Conservation (phyloP, 2,329 filamentous ascomycete species). For the Penicillium aurantiogriseum region DNA sequence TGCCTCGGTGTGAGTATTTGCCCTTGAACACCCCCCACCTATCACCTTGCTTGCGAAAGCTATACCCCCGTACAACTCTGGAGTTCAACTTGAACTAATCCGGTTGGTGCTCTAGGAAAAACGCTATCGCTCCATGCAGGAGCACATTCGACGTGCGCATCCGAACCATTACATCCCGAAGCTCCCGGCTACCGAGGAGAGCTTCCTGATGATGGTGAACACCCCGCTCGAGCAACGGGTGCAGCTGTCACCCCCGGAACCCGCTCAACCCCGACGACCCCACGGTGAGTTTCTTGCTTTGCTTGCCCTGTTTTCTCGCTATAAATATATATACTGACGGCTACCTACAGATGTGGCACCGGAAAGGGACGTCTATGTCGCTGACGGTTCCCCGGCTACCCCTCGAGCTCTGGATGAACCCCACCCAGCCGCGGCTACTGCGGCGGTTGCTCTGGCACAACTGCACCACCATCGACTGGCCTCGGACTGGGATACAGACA, state of each 20-base stretch:
- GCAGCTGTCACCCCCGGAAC: conserved; percentile 49
- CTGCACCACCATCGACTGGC: conserved; percentile 76
- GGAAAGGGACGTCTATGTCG: conserved; percentile 66
- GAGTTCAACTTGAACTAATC: conserved; percentile 13
- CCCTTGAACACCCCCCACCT: conserved; percentile 12
- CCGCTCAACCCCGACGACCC: conserved; percentile 35
- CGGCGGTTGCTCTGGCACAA: conserved; percentile 83
- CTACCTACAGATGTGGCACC: conserved; percentile 51
- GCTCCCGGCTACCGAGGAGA: conserved; percentile 95
- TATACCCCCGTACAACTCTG: conserved; percentile 4
- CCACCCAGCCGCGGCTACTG: conserved; percentile 67
- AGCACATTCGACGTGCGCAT: conserved; percentile 96
- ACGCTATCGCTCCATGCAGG: conserved; percentile 97
- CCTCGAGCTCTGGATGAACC: conserved; percentile 69
- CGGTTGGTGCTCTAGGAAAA: conserved; percentile 66
- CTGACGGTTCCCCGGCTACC: conserved; percentile 67
- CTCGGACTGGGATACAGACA: conserved; percentile 74
- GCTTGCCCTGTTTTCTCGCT: background rate
- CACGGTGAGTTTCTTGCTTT: conserved; percentile 36
- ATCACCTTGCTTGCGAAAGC: conserved; percentile 5
- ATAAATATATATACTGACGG: conserved; percentile 17
- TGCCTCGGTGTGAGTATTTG: conserved; percentile 86
- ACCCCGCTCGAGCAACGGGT: conserved; percentile 75
- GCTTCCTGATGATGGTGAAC: conserved; percentile 94
- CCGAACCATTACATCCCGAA: conserved; percentile 97